Conservation (phyloP, 257 asterid genomes). For the Verbena officinalis region DNA sequence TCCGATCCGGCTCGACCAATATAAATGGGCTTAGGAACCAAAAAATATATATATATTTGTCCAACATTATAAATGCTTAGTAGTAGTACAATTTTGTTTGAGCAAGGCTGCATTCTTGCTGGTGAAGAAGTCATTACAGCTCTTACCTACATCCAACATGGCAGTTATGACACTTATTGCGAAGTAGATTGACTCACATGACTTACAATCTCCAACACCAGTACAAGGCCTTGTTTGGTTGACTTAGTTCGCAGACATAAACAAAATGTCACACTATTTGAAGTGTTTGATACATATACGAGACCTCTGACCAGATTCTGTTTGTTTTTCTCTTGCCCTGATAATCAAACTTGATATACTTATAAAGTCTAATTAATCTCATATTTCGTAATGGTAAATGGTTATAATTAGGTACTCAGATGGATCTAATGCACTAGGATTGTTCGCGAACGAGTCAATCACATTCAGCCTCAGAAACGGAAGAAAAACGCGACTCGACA, state of each 20-base stretch:
- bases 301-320: not conserved
- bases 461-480: conserved; percentile 44
- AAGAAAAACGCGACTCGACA: conserved; percentile 25
- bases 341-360: not conserved
- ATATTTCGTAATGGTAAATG: not conserved
- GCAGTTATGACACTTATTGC: conserved; percentile 46
- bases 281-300: too few species aligned
- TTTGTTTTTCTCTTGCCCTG: not conserved
- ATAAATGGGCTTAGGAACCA: too few species aligned
- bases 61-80: conserved; percentile 36
- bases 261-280: too few species aligned
- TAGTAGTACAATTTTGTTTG: conserved; percentile 21
- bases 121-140: conserved; percentile 45
- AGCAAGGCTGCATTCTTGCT: conserved; percentile 36
- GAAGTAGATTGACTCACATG: conserved; percentile 47
- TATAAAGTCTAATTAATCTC: not conserved
- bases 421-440: conserved; percentile 51
- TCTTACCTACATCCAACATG: conserved; percentile 47
- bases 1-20: too few species aligned
- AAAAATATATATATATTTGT: too few species aligned
- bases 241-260: conserved; percentile 18
- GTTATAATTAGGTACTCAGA: conserved; percentile 48
- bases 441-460: conserved; percentile 52
- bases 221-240: conserved; percentile 27
- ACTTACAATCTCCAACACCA: conserved; percentile 27